Evolutionary conservation across 495 filamentous ascomycete genomes (phyloP), one percentile per base, ranked within the genome.

Genomic region (Penicillium lagena): DNA sequence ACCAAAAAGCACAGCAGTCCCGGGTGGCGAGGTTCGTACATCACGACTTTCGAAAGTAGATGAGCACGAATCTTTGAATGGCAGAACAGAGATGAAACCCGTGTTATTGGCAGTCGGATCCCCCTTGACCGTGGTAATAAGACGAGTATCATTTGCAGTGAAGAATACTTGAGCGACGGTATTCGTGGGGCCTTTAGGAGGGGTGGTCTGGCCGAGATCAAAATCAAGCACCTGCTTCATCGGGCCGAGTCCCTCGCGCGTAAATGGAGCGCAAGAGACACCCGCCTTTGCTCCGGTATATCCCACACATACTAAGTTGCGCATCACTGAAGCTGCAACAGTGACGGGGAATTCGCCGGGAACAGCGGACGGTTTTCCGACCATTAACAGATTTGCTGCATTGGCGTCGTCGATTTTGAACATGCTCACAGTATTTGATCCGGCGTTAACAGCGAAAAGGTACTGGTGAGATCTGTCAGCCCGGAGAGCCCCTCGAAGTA

Each of bases 361-460:
- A 22, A 78, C 56, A 12, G 49, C 37, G 2, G 58, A 59, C 0
- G 73, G 73, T 7, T 55, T 17, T 30, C 74, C 76, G 27, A 77
- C 43, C n/a, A 66, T 38, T 0, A 57, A 62, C 31, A 80, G 53
- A 8, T 65, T 45, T 17, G 67, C 71, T 4, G 79, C 70, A 51
- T 81, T 56, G 6, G 47, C 12, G 1, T 56, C 40, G 14, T 55
- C 55, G 58, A 83, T 81, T 38, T 57, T 46, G 35, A 83, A 61
- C 71, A 80, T 73, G 45, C 66, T 70, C 2, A 80, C 34, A 2
- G 75, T 74, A 54, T 81, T 77, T 32, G 74, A 80, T 29, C 78
- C 78, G n/a, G 80, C 61, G 56, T 82, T 82, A 32, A 82, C 77
- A 15, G 74, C 77, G 42, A 82, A 78, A 29, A 82, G 42, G 42